Evolutionary conservation across 2,329 filamentous ascomycete species (phyloP), one percentile per base, ranked within the genome.

Genomic region (Dothiorella sarmentorum): DNA sequence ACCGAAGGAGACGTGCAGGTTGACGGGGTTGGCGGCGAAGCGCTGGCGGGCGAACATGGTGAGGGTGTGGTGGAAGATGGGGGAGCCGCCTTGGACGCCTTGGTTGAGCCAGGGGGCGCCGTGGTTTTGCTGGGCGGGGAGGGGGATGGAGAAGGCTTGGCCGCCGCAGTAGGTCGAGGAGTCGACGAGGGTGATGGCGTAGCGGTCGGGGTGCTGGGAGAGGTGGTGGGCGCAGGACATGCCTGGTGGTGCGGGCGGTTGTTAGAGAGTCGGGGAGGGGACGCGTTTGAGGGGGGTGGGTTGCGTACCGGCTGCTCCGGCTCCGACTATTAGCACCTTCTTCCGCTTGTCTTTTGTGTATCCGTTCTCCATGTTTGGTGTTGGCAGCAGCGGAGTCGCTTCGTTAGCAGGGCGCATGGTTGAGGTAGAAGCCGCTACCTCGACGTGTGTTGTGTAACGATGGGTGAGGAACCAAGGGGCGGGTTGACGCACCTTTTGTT

Each of bases 11-110:
- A 87, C 78, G 66, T 87, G 83, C 5, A 86, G 75, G 62, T 82
- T 78, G 38, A 87, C 81, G 1, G 80, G 79, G 66, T 84, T 77
- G 3, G 84, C 77, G 53, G 80, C 76, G 64, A 81, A 78, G 11
- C 80, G 80, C 62, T 85, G 80, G 51, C 80, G 75, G 4, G 78
- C 75, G 65, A 87, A 87, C 78, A 85, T 85, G 55, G 82, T 82
- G 76, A 86, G 82, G 0, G 84, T 87, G 65, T 87, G 85, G 66
- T 86, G 83, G 71, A 87, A 87, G 63, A 86, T 86, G 73, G 85
- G 79, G 33, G 78, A 81, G 15, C 85, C 84, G 27, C 85, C 84
- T 65, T 87, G 84, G 1, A 87, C 83, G 53, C 83, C 83, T 62
- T 85, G 81, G 60, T 85, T 85, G 56, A 85, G 71, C 82, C 81